Conservation (phyloP, 2,329 filamentous ascomycete genomes). For the Tolypocladium guangdongense region DNA sequence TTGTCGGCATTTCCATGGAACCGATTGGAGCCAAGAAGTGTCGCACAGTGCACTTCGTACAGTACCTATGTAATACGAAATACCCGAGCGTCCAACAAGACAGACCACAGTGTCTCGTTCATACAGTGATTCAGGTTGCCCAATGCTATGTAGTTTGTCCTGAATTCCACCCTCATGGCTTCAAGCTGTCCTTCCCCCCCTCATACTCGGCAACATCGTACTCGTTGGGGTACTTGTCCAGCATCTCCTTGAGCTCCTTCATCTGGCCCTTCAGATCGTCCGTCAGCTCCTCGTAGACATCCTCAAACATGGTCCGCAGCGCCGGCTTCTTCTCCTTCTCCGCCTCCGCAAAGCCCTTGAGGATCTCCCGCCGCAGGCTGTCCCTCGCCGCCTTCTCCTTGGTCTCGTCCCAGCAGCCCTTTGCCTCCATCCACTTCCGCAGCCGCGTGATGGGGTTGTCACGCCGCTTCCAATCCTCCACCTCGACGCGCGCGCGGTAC, state of each 20-base stretch:
- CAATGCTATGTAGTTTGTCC: background rate
- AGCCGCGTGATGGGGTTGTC: constrained; percentile 82
- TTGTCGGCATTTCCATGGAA: background rate
- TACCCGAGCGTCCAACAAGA: background rate
- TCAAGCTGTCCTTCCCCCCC: constrained; percentile 56
- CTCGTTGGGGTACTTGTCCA: constrained; percentile 82
- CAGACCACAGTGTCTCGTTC: background rate
- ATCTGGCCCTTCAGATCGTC: constrained; percentile 67
- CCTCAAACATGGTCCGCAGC: constrained; percentile 65
- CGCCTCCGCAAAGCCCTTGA: constrained; percentile 75
- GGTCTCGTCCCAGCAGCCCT: constrained; percentile 73
- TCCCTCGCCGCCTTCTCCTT: constrained; percentile 65
- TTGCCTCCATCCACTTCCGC: constrained; percentile 82
- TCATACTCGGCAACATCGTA: constrained; percentile 76
- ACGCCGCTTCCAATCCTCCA: constrained; percentile 87
- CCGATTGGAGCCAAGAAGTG: background rate
- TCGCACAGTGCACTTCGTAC: background rate
- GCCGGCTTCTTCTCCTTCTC: constrained; percentile 73
- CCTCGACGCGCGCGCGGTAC: constrained; percentile 85
- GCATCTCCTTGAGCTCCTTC: constrained; percentile 57
- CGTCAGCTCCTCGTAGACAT: constrained; percentile 81
- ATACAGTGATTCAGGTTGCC: background rate
- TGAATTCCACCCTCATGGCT: constrained; percentile 12
- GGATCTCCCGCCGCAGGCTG: constrained; percentile 58
- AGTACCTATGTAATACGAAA: background rate